Evolutionary conservation across 768 basidiomycete genomes (phyloP).

Genomic region (Cystobasidium onofrii): DNA sequence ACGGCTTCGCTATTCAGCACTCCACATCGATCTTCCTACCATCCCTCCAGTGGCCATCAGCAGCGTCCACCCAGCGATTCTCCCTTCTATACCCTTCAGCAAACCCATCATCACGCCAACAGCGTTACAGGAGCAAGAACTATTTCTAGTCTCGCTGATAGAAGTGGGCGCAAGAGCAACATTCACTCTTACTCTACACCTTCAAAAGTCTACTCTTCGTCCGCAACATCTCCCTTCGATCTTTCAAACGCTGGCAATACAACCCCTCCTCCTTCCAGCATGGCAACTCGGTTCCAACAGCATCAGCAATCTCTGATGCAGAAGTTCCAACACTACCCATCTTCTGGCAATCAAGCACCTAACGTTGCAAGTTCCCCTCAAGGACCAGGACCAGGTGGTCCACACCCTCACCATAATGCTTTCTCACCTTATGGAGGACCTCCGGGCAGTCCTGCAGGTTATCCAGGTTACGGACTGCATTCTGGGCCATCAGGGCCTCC

Average conservation of each 20-base stretch:
- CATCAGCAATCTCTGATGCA: slow-evolving; percentile 30
- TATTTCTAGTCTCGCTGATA: neutral
- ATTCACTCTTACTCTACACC: neutral
- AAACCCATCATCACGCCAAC: neutral
- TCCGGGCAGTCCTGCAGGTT: slow-evolving; percentile 10
- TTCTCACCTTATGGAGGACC: slow-evolving; percentile 2
- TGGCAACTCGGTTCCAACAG: slow-evolving; percentile 20
- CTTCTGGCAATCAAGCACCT: neutral
- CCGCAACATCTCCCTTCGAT: neutral
- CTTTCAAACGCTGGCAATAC: neutral
- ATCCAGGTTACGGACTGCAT: slow-evolving; percentile 1
- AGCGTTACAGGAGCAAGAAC: neutral
- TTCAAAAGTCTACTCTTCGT: neutral
- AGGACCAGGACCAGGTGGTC: neutral
- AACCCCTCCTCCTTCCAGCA: neutral
- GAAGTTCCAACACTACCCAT: slow-evolving; percentile 20
- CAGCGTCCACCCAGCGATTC: neutral
- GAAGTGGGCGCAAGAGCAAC: neutral
- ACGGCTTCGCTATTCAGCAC: neutral
- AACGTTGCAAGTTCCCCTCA: neutral
- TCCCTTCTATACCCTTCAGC: neutral
- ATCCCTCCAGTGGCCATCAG: neutral
- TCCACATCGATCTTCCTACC: neutral
- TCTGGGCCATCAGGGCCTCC: slow-evolving; percentile 4
- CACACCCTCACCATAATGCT: slow-evolving; percentile 2